phyloP scores from a whole-genome alignment of 805 yeast genomes.

The Candida corydali region DNA sequence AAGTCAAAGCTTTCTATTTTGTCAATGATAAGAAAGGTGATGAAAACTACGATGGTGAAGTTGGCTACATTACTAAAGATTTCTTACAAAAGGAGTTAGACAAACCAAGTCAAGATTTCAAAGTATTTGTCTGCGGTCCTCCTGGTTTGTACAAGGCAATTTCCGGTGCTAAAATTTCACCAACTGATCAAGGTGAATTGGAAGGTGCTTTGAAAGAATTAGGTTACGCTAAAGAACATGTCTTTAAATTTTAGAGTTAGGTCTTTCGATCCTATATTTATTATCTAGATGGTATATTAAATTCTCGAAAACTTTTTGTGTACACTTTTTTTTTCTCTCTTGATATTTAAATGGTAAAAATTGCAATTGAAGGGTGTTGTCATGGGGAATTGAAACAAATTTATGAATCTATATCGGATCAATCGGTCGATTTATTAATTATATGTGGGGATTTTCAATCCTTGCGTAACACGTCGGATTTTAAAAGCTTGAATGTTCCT shows the following conservation, averaged over 20 bases:
- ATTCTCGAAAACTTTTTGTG: neutral
- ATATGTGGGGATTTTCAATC: constrained; percentile 95
- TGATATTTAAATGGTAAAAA: constrained; percentile 12
- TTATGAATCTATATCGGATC: constrained; percentile 30
- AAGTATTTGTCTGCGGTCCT: constrained; percentile 93
- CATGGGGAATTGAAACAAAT: constrained; percentile 73
- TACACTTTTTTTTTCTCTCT: neutral
- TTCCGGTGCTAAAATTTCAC: constrained; percentile 81
- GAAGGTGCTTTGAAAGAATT: constrained; percentile 83
- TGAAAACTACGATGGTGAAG: constrained; percentile 47
- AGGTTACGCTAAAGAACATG: constrained; percentile 83
- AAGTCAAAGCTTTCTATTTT: constrained; percentile 74
- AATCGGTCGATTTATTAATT: constrained; percentile 42
- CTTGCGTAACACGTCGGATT: constrained; percentile 57
- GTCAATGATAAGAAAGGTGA: constrained; percentile 58
- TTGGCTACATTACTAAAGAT: constrained; percentile 79
- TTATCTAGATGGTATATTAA: too few species aligned
- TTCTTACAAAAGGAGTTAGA: constrained; percentile 59
- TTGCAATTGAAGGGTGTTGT: constrained; percentile 87
- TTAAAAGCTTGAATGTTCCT: constrained; percentile 73
- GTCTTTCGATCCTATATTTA: too few species aligned
- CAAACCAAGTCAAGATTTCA: constrained; percentile 50
- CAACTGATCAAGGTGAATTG: constrained; percentile 92
- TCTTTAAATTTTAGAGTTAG: constrained; percentile 70
- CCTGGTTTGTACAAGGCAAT: constrained; percentile 84